Conservation (phyloP, 148 eudicot species). For the Persicaria maculosa region DNA sequence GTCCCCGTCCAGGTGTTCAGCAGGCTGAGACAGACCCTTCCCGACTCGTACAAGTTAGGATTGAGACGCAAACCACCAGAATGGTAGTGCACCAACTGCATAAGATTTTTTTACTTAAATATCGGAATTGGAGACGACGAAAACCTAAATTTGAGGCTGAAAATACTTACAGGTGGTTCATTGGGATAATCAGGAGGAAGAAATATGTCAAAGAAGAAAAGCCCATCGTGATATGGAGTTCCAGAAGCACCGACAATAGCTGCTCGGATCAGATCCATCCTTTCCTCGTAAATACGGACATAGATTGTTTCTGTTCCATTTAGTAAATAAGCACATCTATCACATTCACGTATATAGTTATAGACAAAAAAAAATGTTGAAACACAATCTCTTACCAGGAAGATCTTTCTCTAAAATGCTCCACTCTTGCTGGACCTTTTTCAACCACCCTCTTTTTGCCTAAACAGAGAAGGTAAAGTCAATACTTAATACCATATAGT, state of each 20-base stretch:
- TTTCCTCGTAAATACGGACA: slow-evolving; percentile 82
- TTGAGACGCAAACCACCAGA: slow-evolving; percentile 92
- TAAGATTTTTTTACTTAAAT: neutral
- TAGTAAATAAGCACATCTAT: neutral
- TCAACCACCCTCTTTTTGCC: slow-evolving; percentile 68
- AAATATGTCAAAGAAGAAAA: slow-evolving; percentile 52
- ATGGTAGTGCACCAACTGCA: slow-evolving; percentile 75
- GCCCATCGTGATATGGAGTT: slow-evolving; percentile 75
- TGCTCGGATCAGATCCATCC: slow-evolving; percentile 83
- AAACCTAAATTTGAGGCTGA: neutral
- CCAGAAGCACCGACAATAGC: slow-evolving; percentile 77
- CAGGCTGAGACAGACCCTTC: slow-evolving; percentile 92
- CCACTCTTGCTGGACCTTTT: slow-evolving; percentile 92
- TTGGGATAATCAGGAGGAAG: slow-evolving; percentile 88
- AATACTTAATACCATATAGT: neutral
- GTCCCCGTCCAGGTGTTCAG: slow-evolving; percentile 91
- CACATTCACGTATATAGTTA: neutral
- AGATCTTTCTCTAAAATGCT: slow-evolving; percentile 77
- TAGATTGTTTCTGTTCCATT: slow-evolving; percentile 51
- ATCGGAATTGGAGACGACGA: no score
- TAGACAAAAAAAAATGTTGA: neutral
- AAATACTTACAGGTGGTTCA: slow-evolving; percentile 79
- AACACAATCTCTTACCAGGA: slow-evolving; percentile 46
- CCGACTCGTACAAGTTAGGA: slow-evolving; percentile 93
- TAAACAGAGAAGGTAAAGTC: slow-evolving; percentile 15